phyloP scores from a whole-genome alignment of 148 eudicot genomes.

The Cornus suecica region DNA sequence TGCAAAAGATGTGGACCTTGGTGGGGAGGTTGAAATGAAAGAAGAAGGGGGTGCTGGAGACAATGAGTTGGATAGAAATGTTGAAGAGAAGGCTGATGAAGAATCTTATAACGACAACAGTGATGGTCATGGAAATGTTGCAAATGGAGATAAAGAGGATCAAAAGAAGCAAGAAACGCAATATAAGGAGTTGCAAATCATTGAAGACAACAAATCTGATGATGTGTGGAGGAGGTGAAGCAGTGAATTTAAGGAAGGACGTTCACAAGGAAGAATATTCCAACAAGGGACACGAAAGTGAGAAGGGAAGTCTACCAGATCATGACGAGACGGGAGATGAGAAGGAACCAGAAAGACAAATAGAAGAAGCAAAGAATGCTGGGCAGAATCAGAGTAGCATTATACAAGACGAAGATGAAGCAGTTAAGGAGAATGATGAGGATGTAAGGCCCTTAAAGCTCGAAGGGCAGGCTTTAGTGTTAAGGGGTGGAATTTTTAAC shows the following conservation, averaged over 20 bases:
- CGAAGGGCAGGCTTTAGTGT: neutral
- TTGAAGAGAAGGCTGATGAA: neutral
- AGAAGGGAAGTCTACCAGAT: no score
- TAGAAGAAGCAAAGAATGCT: no score
- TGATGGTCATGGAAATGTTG: neutral
- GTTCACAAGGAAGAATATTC: no score
- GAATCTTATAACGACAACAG: neutral
- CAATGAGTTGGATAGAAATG: neutral
- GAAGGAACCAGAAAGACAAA: neutral
- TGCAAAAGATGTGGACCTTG: neutral
- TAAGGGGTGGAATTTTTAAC: neutral
- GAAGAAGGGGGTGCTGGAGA: neutral
- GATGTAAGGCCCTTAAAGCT: neutral
- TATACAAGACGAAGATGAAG: neutral
- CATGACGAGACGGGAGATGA: slow-evolving; percentile 4
- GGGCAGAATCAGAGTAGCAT: no score
- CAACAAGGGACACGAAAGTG: no score
- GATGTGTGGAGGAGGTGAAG: neutral
- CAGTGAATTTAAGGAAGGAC: neutral
- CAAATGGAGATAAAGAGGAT: no score
- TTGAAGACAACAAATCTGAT: neutral
- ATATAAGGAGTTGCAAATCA: no score
- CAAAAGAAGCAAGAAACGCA: no score
- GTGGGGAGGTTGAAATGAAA: neutral
- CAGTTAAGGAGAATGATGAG: neutral